Conservation (phyloP, 352 stramenopile species). For the Peronospora belbahrii region DNA sequence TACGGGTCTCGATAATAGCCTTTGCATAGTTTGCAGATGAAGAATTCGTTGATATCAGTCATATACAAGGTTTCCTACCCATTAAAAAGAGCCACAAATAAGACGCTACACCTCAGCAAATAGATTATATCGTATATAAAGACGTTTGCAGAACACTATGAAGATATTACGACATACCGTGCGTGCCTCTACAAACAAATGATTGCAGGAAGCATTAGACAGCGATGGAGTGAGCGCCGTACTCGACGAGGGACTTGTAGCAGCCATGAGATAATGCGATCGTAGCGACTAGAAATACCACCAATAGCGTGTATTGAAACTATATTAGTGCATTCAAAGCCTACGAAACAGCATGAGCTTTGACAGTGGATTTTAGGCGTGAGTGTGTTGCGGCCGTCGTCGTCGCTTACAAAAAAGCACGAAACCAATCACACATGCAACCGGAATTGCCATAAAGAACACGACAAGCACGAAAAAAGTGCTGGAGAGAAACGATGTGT, state of each 20-base stretch:
- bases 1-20: slow-evolving; percentile 66
- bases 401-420: slow-evolving; percentile 12
- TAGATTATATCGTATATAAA: too few species aligned
- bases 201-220: slow-evolving; percentile 20
- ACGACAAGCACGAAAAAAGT: slow-evolving; percentile 16
- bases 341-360: not conserved
- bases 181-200: slow-evolving; percentile 31
- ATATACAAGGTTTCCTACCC: slow-evolving; percentile 39
- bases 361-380: not conserved
- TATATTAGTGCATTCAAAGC: not conserved
- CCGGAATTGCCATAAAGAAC: slow-evolving; percentile 20
- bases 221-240: slow-evolving; percentile 13
- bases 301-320: too few species aligned
- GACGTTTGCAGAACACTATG: not conserved
- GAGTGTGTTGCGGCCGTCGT: slow-evolving; percentile 6
- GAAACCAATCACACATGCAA: slow-evolving; percentile 19
- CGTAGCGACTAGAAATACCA: too few species aligned
- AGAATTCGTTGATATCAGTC: slow-evolving; percentile 43
- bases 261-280: too few species aligned
- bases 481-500: slow-evolving; percentile 15
- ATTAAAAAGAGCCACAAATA: slow-evolving; percentile 10
- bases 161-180: slow-evolving; percentile 20
- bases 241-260: too few species aligned
- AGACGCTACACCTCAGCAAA: too few species aligned
- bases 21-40: slow-evolving; percentile 56